Base-by-base conservation (phyloP, 129 eudicot genomes). In the Ambrosia artemisiifolia region DNA sequence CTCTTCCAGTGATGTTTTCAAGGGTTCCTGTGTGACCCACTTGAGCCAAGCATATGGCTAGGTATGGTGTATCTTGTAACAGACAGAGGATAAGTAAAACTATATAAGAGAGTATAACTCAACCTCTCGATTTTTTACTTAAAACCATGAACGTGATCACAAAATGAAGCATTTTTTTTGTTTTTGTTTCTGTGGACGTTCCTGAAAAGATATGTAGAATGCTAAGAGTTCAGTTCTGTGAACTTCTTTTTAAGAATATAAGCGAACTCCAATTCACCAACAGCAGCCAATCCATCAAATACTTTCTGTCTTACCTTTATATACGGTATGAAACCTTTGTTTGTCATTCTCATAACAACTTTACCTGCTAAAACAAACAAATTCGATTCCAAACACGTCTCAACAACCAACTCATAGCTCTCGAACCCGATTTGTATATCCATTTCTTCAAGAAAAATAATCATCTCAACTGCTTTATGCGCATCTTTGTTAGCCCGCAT, bases 361-460 rank as follows among this genome's bases (percentile, higher is more conserved):
- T 92, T 92, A 49, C 86, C 96, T 2, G 89, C 98, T 82, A 89
- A 83, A 70, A 88, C 83, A 68, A 83, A 89, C 67, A 81, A 76
- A 7, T 44, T 48, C 30, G 79, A 74, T 55, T 89, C 96, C 65
- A 92, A 76, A 75, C 96, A 89, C 65, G 86, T 88, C 65, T 92
- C 89, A 14, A 89, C 76, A 42, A 76, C 95, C 76, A 72, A 56
- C 76, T 89, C 95, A 60, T 86, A 92, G 62, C 82, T 80, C 71
- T 85, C 96, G 59, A 92, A 92, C 30, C 91, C 91, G 50, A 89
- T 76, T 79, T 65, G 69, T 17, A 87, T 67, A 28, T 75, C 69
- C 79, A 59, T 66, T 32, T 77, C 75, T 71, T 92, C 86, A 28
- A 92, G 81, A 74, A 83, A 84, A 61, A 73, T 84, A 63, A 92